Evolutionary conservation across 768 basidiomycete species (phyloP).

Genomic region (Auricularia sp.): DNA sequence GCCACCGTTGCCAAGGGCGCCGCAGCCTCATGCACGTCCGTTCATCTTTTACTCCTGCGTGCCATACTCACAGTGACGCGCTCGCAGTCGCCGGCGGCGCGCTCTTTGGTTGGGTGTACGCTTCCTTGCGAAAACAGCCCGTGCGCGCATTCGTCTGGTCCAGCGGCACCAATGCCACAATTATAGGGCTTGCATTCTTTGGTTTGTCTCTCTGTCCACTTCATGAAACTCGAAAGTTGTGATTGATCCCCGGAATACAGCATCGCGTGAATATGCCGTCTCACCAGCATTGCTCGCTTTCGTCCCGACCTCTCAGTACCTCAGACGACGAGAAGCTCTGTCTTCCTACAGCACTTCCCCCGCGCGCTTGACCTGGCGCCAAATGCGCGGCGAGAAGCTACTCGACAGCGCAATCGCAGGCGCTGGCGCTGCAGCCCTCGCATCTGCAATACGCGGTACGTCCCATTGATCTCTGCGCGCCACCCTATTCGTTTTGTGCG

Average conservation of each 20-base stretch:
- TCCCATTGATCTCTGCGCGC: background rate
- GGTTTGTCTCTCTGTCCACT: background rate
- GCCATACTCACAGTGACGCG: background rate
- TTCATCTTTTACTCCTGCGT: background rate
- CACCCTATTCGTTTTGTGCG: too few relatives aligned
- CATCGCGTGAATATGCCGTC: background rate
- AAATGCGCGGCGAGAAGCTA: background rate
- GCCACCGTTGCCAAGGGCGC: constrained; percentile 31
- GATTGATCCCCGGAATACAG: too few relatives aligned
- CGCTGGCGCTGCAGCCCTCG: background rate
- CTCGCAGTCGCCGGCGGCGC: background rate
- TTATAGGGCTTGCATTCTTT: background rate
- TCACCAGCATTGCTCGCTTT: background rate
- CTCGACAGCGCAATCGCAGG: background rate
- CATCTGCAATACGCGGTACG: background rate
- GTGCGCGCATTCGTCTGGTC: background rate
- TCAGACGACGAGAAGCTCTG: background rate
- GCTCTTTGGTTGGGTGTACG: background rate
- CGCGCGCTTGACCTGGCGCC: background rate
- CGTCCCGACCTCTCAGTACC: background rate
- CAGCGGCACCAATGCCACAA: background rate
- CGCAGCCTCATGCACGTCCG: constrained; percentile 16
- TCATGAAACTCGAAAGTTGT: too few relatives aligned
- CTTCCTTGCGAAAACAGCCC: background rate
- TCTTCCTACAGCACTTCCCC: background rate